phyloP scores from a whole-genome alignment of 768 basidiomycete species.

The Obba rivulosa region DNA sequence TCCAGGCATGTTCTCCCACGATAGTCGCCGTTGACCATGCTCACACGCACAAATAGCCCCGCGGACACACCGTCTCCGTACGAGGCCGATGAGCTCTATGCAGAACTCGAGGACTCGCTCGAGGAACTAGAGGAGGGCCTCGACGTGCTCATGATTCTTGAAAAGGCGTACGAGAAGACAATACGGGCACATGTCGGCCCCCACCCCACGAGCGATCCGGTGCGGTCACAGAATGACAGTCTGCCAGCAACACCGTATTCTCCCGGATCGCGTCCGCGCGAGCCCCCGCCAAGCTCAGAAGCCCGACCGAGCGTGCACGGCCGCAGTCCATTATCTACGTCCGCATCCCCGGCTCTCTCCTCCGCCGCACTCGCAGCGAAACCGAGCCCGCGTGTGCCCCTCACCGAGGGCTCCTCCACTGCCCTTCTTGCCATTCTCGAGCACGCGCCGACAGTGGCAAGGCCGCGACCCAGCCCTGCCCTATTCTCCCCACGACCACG shows the following conservation, averaged over 20 bases:
- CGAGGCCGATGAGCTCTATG: conserved; percentile 37
- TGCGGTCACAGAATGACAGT: neutral
- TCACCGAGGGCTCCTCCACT: conserved; percentile 61
- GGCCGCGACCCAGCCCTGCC: neutral
- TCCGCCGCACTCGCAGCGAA: neutral
- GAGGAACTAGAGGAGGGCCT: conserved; percentile 67
- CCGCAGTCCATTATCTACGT: too few species aligned
- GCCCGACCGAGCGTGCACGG: too few species aligned
- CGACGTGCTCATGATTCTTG: conserved; percentile 63
- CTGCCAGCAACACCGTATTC: conserved; percentile 2
- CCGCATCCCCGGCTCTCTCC: neutral
- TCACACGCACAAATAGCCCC: neutral
- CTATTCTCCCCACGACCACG: conserved; percentile 12
- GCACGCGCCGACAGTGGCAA: conserved; percentile 21
- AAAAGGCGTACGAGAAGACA: conserved; percentile 64
- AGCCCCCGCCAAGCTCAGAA: too few species aligned
- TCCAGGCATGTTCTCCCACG: neutral
- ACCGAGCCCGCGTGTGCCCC: conserved; percentile 24
- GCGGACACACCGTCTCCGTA: conserved; percentile 5
- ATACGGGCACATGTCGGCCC: conserved; percentile 52
- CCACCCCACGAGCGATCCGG: conserved; percentile 8
- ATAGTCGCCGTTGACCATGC: neutral
- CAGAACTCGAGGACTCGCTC: conserved; percentile 38
- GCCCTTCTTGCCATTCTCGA: conserved; percentile 63
- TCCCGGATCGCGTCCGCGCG: too few species aligned